A percentile compares a stretch with the other conserved stretches of the same genome.
These are phyloP conservation scores for Hypomyces rosellus DNA, from an alignment of 2,329 filamentous ascomycete species.

Conservation along the genomic window DNA sequence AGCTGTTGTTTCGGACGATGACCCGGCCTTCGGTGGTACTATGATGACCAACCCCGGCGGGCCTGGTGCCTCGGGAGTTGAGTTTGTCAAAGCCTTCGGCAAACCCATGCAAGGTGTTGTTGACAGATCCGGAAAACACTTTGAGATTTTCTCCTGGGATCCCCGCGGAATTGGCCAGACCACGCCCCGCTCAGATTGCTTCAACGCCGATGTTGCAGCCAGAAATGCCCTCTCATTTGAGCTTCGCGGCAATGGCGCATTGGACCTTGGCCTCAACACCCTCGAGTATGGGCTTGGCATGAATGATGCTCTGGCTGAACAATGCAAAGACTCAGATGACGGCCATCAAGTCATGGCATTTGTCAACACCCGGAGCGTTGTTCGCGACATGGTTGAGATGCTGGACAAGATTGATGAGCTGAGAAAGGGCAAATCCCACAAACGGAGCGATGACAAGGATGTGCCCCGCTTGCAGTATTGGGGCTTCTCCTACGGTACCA, in stretches of 20 bases:
- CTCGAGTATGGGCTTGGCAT: slow-evolving; percentile 15
- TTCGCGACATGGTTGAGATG: slow-evolving; percentile 37
- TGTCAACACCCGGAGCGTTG: slow-evolving; percentile 32
- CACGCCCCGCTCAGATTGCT: slow-evolving; percentile 33
- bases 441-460: background rate
- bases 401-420: slow-evolving; percentile 32
- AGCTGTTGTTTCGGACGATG: slow-evolving; percentile 28
- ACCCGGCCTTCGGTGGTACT: slow-evolving; percentile 34
- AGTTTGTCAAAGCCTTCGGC: slow-evolving; percentile 13
- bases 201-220: slow-evolving; percentile 20
- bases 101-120: slow-evolving; percentile 19
- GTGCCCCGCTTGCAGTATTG: slow-evolving; percentile 34
- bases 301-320: slow-evolving; percentile 17
- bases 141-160: slow-evolving; percentile 38
- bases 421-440: slow-evolving; percentile 4
- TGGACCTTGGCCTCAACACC: slow-evolving; percentile 11
- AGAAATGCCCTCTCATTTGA: slow-evolving; percentile 24
- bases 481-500: slow-evolving; percentile 40
- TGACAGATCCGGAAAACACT: slow-evolving; percentile 25
- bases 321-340: slow-evolving; percentile 20
- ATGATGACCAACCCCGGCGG: slow-evolving; percentile 39
- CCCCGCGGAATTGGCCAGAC: slow-evolving; percentile 34
- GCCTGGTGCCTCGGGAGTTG: slow-evolving; percentile 35
- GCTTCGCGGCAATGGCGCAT: slow-evolving; percentile 20
- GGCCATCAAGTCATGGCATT: slow-evolving; percentile 23